These are phyloP conservation scores for Selaginella tamariscina DNA, from an alignment of 75 land plant genomes.

Conservation along the genomic window DNA sequence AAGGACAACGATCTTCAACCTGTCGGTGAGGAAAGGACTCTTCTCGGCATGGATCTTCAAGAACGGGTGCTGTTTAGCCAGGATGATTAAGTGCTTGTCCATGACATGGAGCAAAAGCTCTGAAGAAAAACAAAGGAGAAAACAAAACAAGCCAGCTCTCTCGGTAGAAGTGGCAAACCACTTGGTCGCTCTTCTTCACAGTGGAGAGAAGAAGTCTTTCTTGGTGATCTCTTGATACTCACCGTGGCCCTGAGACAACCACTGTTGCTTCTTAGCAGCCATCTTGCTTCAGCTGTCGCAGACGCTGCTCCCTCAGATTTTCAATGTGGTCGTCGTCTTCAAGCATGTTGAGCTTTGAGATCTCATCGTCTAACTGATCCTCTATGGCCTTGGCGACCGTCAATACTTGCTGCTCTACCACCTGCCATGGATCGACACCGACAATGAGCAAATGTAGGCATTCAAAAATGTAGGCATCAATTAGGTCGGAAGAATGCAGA, in stretches of 20 bases:
- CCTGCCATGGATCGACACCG: no score
- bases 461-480: no score
- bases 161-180: slow-evolving; percentile 93
- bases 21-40: slow-evolving; percentile 87
- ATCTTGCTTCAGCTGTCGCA: slow-evolving; percentile 22
- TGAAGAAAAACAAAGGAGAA: not conserved
- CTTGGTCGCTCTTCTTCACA: slow-evolving; percentile 85
- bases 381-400: slow-evolving; percentile 90
- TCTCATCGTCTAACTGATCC: slow-evolving; percentile 82
- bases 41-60: slow-evolving; percentile 96
- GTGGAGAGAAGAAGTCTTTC: slow-evolving; percentile 85
- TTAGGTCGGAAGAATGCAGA: no score
- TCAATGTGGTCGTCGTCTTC: slow-evolving; percentile 29
- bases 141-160: slow-evolving; percentile 67
- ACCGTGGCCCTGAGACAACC: slow-evolving; percentile 82
- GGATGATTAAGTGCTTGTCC: slow-evolving; percentile 76
- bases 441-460: no score
- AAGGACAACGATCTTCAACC: slow-evolving; percentile 70
- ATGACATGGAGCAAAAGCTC: slow-evolving; percentile 47
- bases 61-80: slow-evolving; percentile 86
- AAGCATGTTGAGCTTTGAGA: slow-evolving; percentile 51
- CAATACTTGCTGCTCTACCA: slow-evolving; percentile 65
- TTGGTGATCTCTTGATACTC: slow-evolving; percentile 69
- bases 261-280: slow-evolving; percentile 38
- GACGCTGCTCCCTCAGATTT: slow-evolving; percentile 24